These are phyloP conservation scores for Neolecta irregularis DNA, from an alignment of 1,139 yeast genomes.

Conservation along the genomic window DNA sequence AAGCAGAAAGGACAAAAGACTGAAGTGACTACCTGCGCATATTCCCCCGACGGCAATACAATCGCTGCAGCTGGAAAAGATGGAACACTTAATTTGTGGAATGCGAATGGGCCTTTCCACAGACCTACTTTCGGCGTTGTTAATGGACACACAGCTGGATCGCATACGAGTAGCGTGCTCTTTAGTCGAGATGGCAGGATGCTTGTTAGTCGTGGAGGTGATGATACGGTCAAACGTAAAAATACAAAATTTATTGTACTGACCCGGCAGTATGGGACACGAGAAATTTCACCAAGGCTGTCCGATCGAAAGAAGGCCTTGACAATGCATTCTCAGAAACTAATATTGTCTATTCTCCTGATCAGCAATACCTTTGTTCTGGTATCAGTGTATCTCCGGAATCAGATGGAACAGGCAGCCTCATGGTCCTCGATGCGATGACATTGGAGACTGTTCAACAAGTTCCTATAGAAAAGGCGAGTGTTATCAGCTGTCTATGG, in stretches of 20 bases:
- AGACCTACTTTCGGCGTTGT: conserved; percentile 21
- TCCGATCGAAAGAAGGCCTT: conserved; percentile 21
- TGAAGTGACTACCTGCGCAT: conserved; percentile 18
- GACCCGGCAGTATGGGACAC: conserved; percentile 23
- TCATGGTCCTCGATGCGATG: conserved; percentile 26
- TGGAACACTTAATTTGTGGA: conserved; percentile 23
- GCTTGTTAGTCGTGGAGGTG: conserved; percentile 21
- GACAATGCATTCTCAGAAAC: conserved; percentile 18
- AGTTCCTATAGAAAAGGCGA: conserved; percentile 15
- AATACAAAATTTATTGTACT: background rate
- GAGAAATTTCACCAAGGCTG: conserved; percentile 23
- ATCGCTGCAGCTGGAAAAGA: conserved; percentile 20
- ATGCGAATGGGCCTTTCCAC: conserved; percentile 20
- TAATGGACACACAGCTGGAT: conserved; percentile 18
- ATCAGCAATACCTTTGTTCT: conserved; percentile 19
- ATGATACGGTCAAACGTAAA: conserved; percentile 19
- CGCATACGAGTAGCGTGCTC: conserved; percentile 17
- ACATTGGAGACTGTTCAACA: conserved; percentile 24
- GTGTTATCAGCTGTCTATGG: conserved; percentile 15
- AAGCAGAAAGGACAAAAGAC: conserved; percentile 17
- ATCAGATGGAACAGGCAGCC: conserved; percentile 12
- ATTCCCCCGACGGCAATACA: conserved; percentile 17
- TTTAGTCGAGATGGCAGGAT: conserved; percentile 16
- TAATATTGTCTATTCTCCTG: conserved; percentile 20
- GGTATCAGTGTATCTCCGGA: conserved; percentile 17